Percentiles rank a stretch among this genome's conserved stretches.
Evolutionary conservation across 805 yeast genomes (phyloP).

Genomic region (Wickerhamiella domercqiae): DNA sequence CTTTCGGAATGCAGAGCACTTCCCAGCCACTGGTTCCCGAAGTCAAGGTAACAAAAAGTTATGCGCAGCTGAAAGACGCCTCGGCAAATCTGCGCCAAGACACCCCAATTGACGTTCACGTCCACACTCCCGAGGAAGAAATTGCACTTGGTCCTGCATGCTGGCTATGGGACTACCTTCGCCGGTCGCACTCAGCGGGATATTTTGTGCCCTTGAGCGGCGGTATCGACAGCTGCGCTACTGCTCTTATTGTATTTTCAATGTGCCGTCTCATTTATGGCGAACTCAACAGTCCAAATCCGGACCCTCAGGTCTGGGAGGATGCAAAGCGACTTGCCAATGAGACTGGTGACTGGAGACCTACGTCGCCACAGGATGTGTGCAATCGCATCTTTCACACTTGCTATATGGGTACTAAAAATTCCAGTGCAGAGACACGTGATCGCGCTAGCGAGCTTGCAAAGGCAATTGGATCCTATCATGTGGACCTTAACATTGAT

Average conservation of each 20-base stretch:
- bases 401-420: slow-evolving; percentile 89
- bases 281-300: slow-evolving; percentile 38
- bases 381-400: slow-evolving; percentile 71
- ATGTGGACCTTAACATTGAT: slow-evolving; percentile 87
- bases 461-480: slow-evolving; percentile 66
- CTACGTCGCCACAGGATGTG: slow-evolving; percentile 59
- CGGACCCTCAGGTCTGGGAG: slow-evolving; percentile 50
- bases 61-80: slow-evolving; percentile 3
- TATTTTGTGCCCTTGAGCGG: slow-evolving; percentile 89
- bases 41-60: slow-evolving; percentile 1
- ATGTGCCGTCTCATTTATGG: slow-evolving; percentile 79
- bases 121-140: slow-evolving; percentile 85
- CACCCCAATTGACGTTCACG: slow-evolving; percentile 35
- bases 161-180: slow-evolving; percentile 96
- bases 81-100: slow-evolving; percentile 32
- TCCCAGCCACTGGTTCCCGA: slow-evolving; percentile 2
- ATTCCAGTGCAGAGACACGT: slow-evolving; percentile 81
- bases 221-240: slow-evolving; percentile 96
- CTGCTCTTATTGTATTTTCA: slow-evolving; percentile 83
- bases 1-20: slow-evolving; percentile 57
- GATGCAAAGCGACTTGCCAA: slow-evolving; percentile 64
- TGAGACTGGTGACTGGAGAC: slow-evolving; percentile 41
- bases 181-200: slow-evolving; percentile 84
- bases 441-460: slow-evolving; percentile 67
- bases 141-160: slow-evolving; percentile 98